Evolutionary conservation across 306 rosid species (phyloP), one percentile per base, ranked within the genome.

Genomic region (Benincasa hispida): DNA sequence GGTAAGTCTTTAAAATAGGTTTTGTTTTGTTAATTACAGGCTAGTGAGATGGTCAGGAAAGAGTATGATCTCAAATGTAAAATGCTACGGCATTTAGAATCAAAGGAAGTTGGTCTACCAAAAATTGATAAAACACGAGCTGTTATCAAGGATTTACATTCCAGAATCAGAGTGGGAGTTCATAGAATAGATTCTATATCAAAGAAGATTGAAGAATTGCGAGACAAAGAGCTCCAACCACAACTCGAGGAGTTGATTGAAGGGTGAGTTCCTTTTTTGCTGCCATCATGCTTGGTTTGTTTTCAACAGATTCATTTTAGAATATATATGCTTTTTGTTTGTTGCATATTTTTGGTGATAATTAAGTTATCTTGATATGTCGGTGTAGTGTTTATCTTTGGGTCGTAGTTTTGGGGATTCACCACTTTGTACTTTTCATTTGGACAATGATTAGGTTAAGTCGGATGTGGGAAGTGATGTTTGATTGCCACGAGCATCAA

Each of bases 161-260:
- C 99, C 56, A 92, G 99, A 87, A 89, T 92, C 68, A 78, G 86
- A 81, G 96, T 94, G 72, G 89, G 93, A 22, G 83, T 94, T 83
- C 92, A 89, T 34, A 84, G 98, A 82, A 92, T 94, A 82, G 89
- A 90, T 79, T 87, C 99, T 79, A 94, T 94, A 84, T 94, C 99
- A 30, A 90, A 86, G 86, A 92, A 94, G 83, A 90, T 94, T 59
- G 97, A 90, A 81, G 93, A 94, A 34, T 79, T 94, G 77, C 86
- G 99, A 74, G 99, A 94, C 90, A 89, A 53, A 81, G 99, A 94
- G 84, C 99, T 94, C 80, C 97, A 90, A 78, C 99, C 99, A 47
- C 99, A 94, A 81, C 96, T 94, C 13, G 96, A 90, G 79, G 99
- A 94, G 88, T 85, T 94, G 85, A 89, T 94, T 80, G 88, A 84